phyloP scores from a whole-genome alignment of 2,329 filamentous ascomycete genomes.

The Zelopaecilomyces penicillatus region DNA sequence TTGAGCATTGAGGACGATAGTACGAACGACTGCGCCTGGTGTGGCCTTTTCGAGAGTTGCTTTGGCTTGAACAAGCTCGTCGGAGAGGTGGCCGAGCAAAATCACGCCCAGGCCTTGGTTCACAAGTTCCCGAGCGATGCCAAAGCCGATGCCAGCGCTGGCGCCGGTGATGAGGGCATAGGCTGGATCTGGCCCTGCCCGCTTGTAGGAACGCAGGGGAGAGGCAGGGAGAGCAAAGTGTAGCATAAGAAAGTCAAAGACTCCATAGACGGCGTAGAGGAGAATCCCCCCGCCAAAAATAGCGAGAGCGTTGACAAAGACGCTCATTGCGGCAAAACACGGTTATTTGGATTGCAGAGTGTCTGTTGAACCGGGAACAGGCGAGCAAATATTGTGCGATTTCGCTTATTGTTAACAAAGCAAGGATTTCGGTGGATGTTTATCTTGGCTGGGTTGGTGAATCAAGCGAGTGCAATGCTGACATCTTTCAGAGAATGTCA shows the following conservation, averaged over 20 bases:
- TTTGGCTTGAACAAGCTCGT: conserved; percentile 20
- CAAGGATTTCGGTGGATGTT: too few species aligned
- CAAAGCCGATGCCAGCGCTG: conserved; percentile 26
- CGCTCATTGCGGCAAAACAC: too few species aligned
- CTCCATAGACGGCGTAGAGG: conserved; percentile 6
- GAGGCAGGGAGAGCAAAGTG: conserved; percentile 15
- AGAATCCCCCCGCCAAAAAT: conserved; percentile 13
- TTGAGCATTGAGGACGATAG: conserved; percentile 20
- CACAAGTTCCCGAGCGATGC: conserved; percentile 23
- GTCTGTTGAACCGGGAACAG: too few species aligned
- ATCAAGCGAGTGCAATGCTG: too few species aligned
- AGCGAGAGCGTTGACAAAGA: background rate
- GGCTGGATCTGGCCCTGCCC: conserved; percentile 11
- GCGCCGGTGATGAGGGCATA: conserved; percentile 27
- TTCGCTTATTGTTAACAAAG: too few species aligned
- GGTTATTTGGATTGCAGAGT: too few species aligned
- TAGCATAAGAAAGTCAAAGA: conserved; percentile 8
- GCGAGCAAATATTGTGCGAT: too few species aligned
- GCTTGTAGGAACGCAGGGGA: conserved; percentile 15
- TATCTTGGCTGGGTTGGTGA: too few species aligned
- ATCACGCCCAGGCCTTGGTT: conserved; percentile 26
- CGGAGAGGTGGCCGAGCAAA: conserved; percentile 21
- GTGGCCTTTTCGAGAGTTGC: conserved; percentile 12
- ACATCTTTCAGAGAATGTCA: too few species aligned
- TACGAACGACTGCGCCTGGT: conserved; percentile 17